Base-by-base conservation (phyloP, 2,329 filamentous ascomycete genomes). In the Fusarium sp. region DNA sequence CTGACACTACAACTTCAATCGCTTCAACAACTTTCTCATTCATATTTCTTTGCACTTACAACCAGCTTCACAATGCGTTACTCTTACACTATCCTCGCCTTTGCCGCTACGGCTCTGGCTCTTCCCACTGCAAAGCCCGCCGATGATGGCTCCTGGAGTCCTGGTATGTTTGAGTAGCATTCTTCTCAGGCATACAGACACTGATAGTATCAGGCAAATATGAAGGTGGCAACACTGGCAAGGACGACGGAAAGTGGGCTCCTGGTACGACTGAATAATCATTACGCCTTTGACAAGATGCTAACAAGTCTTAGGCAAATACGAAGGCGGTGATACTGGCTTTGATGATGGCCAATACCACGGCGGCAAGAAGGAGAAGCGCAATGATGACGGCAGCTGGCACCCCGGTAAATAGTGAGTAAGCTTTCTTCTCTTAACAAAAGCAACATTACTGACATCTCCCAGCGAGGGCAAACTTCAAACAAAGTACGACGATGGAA, bases 21-120 rank as follows among this genome's bases (percentile, higher is more conserved):
- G 36, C 35, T 55, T 45, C 20, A 20, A 18, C 9, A 17, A 15
- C 9, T 43, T 27, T n/a, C 29, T 37, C 5, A 33, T 21, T 13
- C 29, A 6, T 15, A 6, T 9, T n/a, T 52, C 46, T 29, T 25
- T 43, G 5, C 20, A 10, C 25, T 8, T 21, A 4, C 6, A 25
- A 8, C 23, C 9, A 10, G 3, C 11, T 37, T 25, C 6, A 9
- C 23, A 4, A 71, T 71, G 69, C 69, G 68, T 29, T 71, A 71
- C 63, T 70, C 66, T 10, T 64, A 49, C 58, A 67, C 69, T 39
- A 11, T 71, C 13, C 43, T 71, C 39, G 68, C 62, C 50, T 69
- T 71, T 62, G 69, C 69, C 59, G 62, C 52, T 18, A 71, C 62
- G 50, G 68, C 68, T 60, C 48, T 71, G 53, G 68, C 68, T 9